A percentile compares a stretch with the other conserved stretches of the same genome.
These are phyloP conservation scores for Calonectria henricotiae DNA, from an alignment of 2,329 filamentous ascomycete genomes.

Conservation along the genomic window DNA sequence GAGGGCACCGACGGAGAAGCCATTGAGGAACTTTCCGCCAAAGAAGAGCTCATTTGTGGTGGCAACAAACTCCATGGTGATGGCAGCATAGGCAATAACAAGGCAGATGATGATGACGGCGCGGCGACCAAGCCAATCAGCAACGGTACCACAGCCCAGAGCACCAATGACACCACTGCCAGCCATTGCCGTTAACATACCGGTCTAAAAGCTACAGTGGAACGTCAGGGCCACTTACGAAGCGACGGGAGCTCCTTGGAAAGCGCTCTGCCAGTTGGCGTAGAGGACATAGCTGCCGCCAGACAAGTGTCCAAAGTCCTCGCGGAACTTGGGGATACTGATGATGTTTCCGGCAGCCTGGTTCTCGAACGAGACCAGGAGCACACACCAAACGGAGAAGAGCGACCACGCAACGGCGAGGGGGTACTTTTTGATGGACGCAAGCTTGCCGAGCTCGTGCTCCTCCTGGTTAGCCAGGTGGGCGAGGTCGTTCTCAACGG, in stretches of 20 bases:
- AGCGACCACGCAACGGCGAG: conserved; percentile 56
- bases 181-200: conserved; percentile 9
- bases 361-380: conserved; percentile 62
- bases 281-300: conserved; percentile 60
- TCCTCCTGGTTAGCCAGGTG: conserved; percentile 52
- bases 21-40: conserved; percentile 62
- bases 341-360: conserved; percentile 61
- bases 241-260: conserved; percentile 62
- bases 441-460: conserved; percentile 46
- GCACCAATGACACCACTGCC: conserved; percentile 51
- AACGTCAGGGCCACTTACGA: conserved; percentile 46
- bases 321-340: conserved; percentile 63
- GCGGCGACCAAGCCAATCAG: conserved; percentile 58
- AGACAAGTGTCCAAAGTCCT: conserved; percentile 62
- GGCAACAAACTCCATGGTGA: conserved; percentile 62
- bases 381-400: conserved; percentile 60
- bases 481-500: conserved; percentile 41
- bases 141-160: conserved; percentile 56
- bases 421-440: conserved; percentile 51
- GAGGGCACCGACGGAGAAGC: conserved; percentile 56
- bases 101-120: conserved; percentile 57
- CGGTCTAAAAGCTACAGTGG: too few relatives aligned
- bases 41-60: conserved; percentile 62
- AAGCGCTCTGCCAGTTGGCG: conserved; percentile 64
- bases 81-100: conserved; percentile 57